A percentile compares a stretch with the other conserved stretches of the same genome.
Evolutionary conservation across 352 stramenopile genomes (phyloP).

Genomic region (Globisporangium iwayamae): DNA sequence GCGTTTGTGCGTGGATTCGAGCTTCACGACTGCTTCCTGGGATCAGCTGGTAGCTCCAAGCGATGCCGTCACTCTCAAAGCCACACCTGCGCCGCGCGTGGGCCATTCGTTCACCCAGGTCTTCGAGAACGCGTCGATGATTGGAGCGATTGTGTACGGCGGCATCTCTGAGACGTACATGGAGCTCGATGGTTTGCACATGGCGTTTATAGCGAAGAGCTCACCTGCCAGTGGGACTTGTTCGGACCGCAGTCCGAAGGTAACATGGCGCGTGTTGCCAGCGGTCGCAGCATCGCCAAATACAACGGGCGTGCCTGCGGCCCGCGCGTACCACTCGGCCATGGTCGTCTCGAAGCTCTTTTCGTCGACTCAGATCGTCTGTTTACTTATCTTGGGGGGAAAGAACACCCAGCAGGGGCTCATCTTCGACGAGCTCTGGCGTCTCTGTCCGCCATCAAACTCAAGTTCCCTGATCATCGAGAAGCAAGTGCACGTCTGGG

Average conservation of each 20-base stretch:
- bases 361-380: conserved; percentile 24
- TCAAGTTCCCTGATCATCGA: conserved; percentile 25
- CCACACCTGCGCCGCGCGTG: conserved; percentile 38
- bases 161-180: conserved; percentile 44
- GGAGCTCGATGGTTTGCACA: conserved; percentile 36
- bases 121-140: conserved; percentile 41
- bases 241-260: conserved; percentile 21
- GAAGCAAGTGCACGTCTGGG: conserved; percentile 46
- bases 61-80: conserved; percentile 25
- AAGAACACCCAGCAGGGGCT: conserved; percentile 35
- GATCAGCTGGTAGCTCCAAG: conserved; percentile 45
- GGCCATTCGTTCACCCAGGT: conserved; percentile 57
- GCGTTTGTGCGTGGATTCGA: conserved; percentile 50
- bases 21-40: conserved; percentile 34
- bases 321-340: conserved; percentile 44
- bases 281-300: conserved; percentile 8
- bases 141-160: conserved; percentile 44
- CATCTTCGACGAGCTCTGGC: conserved; percentile 78
- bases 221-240: conserved; percentile 18
- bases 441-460: conserved; percentile 34
- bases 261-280: conserved; percentile 38
- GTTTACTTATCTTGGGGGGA: conserved; percentile 57
- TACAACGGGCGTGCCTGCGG: conserved; percentile 17
- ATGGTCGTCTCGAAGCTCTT: conserved; percentile 39
- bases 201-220: conserved; percentile 40